These are phyloP conservation scores for Heterobasidion irregulare DNA, from an alignment of 1,284 basidiomycete genomes.

Conservation along the genomic window DNA sequence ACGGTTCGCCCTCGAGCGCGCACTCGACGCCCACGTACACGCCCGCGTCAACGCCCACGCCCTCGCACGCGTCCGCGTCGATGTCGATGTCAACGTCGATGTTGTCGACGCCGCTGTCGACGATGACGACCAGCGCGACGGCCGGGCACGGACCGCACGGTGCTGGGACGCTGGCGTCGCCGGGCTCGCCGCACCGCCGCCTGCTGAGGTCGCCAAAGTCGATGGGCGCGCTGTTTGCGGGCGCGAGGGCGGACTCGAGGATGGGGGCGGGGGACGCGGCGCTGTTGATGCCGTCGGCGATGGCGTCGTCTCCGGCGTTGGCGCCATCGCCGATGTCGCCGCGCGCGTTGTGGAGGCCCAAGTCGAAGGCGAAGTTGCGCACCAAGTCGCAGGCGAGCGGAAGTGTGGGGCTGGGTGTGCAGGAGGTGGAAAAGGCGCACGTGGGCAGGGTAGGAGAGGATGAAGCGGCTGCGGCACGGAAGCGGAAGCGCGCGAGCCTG, in stretches of 20 bases:
- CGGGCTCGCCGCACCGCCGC: background rate
- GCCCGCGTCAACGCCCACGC: too few species aligned
- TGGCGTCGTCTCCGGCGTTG: background rate
- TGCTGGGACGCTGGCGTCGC: background rate
- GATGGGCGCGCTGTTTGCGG: background rate
- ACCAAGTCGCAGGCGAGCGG: background rate
- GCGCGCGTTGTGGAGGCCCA: background rate
- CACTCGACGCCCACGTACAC: too few species aligned
- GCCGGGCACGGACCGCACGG: too few species aligned
- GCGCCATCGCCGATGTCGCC: background rate
- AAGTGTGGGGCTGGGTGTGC: background rate
- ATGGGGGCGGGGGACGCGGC: too few species aligned
- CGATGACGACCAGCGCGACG: too few species aligned
- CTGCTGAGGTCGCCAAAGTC: background rate
- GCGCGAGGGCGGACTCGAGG: background rate
- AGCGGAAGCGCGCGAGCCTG: background rate
- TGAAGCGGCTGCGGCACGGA: background rate
- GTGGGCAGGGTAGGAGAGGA: background rate
- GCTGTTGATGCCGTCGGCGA: background rate
- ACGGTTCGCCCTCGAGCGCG: too few species aligned
- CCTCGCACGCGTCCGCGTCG: too few species aligned
- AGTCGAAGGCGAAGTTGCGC: background rate
- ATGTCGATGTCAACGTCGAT: too few species aligned
- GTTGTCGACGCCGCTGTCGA: too few species aligned
- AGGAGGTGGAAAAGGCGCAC: background rate